phyloP scores from a whole-genome alignment of 2,329 filamentous ascomycete species.

The Paecilomyces fulvus region DNA sequence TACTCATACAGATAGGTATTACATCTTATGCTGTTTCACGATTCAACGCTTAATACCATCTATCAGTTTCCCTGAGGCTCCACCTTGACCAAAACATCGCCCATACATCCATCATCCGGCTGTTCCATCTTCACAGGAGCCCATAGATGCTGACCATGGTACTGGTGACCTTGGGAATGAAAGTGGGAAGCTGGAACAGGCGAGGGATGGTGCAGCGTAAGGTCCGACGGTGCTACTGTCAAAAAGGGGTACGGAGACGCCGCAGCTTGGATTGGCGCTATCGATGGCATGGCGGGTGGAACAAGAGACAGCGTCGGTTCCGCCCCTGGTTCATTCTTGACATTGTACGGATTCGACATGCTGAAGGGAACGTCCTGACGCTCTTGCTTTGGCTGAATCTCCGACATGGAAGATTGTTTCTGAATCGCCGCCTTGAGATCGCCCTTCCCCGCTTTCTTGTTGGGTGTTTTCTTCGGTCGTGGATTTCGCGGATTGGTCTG shows the following conservation, averaged over 20 bases:
- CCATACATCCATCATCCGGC: conserved; percentile 6
- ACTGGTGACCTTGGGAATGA: not conserved
- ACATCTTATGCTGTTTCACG: too few species aligned
- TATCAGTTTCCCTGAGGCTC: conserved; percentile 6
- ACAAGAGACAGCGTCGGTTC: conserved; percentile 1
- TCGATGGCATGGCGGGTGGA: conserved; percentile 8
- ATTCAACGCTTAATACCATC: not conserved
- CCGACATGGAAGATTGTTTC: conserved; percentile 5
- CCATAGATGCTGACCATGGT: conserved; percentile 13
- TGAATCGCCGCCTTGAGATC: conserved; percentile 9
- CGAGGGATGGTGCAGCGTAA: conserved; percentile 9
- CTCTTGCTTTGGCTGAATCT: conserved; percentile 5
- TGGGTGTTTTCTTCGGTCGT: conserved; percentile 18
- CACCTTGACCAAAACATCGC: conserved; percentile 14
- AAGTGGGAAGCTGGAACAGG: conserved; percentile 2
- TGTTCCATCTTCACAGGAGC: conserved; percentile 16
- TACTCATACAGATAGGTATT: too few species aligned
- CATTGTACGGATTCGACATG: not conserved
- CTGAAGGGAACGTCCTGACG: not conserved
- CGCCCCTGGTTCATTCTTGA: conserved; percentile 3
- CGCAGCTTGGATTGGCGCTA: not conserved
- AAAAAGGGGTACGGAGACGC: conserved; percentile 4
- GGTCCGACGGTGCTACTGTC: conserved; percentile 12
- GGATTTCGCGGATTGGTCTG: conserved; percentile 13
- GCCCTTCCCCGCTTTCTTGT: conserved; percentile 8